Percentiles rank a stretch among this genome's conserved stretches.
These are phyloP conservation scores for Eucalyptus cloeziana DNA, from an alignment of 345 rosid species.

Conservation along the genomic window DNA sequence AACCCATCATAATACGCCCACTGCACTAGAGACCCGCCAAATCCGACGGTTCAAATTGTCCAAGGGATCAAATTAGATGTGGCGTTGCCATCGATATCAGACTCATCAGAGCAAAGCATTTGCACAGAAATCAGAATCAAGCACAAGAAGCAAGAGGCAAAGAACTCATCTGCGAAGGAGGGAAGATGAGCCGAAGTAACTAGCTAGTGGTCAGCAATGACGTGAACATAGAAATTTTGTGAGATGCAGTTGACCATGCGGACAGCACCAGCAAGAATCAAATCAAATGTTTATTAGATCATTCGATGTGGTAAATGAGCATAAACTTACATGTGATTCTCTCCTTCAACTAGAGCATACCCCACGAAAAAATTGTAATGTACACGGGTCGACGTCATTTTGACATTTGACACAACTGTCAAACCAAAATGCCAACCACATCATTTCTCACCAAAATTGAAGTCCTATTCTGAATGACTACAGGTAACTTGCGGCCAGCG, in stretches of 20 bases:
- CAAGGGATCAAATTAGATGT: background rate
- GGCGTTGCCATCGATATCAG: background rate
- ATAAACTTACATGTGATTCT: background rate
- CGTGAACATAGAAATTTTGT: background rate
- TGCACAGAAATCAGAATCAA: background rate
- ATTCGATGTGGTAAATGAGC: background rate
- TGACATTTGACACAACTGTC: background rate
- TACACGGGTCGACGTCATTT: background rate
- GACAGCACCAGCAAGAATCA: background rate
- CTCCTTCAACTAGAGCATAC: background rate
- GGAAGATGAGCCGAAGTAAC: background rate
- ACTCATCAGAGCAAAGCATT: background rate
- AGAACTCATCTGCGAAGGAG: background rate
- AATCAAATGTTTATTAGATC: background rate
- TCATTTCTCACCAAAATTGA: background rate
- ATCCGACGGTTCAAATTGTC: background rate
- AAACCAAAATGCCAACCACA: background rate
- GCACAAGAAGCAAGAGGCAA: background rate
- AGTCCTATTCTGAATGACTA: background rate
- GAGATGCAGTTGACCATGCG: background rate
- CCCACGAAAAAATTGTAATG: background rate
- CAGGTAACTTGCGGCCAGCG: background rate
- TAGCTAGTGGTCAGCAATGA: background rate
- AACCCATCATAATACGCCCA: background rate
- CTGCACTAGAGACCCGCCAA: background rate